phyloP scores from a whole-genome alignment of 1,139 yeast genomes.

The Suhomyces maxii region DNA sequence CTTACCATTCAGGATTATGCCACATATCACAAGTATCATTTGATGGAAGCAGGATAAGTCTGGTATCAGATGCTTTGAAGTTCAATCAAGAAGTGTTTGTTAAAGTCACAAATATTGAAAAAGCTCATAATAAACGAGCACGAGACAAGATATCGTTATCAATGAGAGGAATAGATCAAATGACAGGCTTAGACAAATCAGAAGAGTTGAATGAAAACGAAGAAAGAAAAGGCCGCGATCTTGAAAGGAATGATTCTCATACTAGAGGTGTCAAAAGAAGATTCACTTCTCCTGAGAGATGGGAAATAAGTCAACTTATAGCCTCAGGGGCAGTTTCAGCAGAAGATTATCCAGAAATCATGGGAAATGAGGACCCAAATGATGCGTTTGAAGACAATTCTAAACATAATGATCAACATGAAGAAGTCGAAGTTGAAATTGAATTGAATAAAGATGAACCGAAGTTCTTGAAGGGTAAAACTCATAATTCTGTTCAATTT shows the following conservation, averaged over 20 bases:
- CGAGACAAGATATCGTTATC: conserved; percentile 54
- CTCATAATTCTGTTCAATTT: conserved; percentile 39
- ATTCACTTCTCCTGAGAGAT: conserved; percentile 80
- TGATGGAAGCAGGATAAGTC: conserved; percentile 47
- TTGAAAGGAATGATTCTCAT: conserved; percentile 14
- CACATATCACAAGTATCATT: conserved; percentile 71
- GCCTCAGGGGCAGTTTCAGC: conserved; percentile 76
- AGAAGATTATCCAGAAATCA: conserved; percentile 69
- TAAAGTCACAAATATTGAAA: conserved; percentile 51
- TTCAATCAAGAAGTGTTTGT: conserved; percentile 66
- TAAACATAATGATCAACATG: conserved; percentile 32
- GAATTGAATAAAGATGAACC: conserved; percentile 75
- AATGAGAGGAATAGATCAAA: conserved; percentile 77
- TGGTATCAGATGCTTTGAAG: conserved; percentile 60
- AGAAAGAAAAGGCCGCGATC: conserved; percentile 15
- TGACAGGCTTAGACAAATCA: conserved; percentile 52
- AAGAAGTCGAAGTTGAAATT: conserved; percentile 65
- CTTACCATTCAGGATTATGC: conserved; percentile 56
- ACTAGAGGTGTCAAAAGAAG: conserved; percentile 36
- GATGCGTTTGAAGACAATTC: conserved; percentile 27
- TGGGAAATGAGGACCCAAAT: conserved; percentile 43
- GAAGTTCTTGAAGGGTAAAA: conserved; percentile 63
- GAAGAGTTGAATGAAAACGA: conserved; percentile 29
- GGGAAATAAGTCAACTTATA: conserved; percentile 84
- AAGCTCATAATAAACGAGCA: conserved; percentile 23